Percentiles rank a stretch among this genome's conserved stretches.
phyloP scores from a whole-genome alignment of 139 green algal species.

The Chlorokybus atmophyticus region DNA sequence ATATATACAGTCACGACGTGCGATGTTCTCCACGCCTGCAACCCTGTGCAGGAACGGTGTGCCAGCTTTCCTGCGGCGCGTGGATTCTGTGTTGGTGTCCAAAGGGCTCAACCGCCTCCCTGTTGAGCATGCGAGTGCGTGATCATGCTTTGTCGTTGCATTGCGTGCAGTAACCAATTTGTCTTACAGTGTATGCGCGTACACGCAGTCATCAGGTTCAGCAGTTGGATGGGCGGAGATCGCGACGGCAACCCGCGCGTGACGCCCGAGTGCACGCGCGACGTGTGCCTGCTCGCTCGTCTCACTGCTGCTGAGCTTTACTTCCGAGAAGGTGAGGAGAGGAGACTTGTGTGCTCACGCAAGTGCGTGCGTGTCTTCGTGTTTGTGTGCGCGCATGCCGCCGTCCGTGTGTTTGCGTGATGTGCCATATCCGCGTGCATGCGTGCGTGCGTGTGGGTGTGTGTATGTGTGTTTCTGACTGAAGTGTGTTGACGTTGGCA shows the following conservation, averaged over 20 bases:
- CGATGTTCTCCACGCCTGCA: too few species aligned
- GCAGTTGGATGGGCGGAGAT: constrained; percentile 93
- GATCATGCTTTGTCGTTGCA: too few species aligned
- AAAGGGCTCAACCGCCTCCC: constrained; percentile 69
- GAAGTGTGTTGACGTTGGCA: not conserved
- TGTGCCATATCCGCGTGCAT: not conserved
- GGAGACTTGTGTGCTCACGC: too few species aligned
- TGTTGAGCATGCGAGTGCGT: too few species aligned
- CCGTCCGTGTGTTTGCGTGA: not conserved
- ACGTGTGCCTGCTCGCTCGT: constrained; percentile 69
- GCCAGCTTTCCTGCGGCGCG: constrained; percentile 58
- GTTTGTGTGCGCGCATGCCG: not conserved
- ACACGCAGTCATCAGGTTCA: constrained; percentile 57
- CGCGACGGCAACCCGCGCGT: constrained; percentile 91
- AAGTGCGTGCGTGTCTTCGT: too few species aligned
- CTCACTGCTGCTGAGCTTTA: constrained; percentile 89
- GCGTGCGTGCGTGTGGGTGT: not conserved
- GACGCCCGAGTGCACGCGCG: constrained; percentile 68
- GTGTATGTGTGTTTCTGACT: not conserved
- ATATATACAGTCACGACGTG: too few species aligned
- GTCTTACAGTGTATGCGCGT: too few species aligned
- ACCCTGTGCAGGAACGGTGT: too few species aligned
- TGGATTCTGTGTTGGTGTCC: constrained; percentile 65
- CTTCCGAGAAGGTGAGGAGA: constrained; percentile 74
- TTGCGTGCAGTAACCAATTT: too few species aligned